Evolutionary conservation across 768 basidiomycete species (phyloP).

Genomic region (Trametopsis cervina): DNA sequence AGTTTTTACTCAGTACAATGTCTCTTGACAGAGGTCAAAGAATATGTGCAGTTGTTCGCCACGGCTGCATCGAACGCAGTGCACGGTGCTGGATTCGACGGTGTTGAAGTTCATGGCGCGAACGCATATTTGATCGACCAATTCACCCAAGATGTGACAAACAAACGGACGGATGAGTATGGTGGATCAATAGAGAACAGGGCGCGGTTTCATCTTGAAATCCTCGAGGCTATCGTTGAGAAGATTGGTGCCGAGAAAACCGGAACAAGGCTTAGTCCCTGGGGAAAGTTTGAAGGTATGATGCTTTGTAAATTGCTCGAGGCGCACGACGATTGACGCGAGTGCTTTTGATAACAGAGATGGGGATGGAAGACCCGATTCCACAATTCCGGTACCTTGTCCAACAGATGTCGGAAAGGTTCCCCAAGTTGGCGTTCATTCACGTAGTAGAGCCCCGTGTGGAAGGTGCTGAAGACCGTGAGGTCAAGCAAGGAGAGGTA

Average conservation of each 20-base stretch:
- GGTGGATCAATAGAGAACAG: conserved; percentile 40
- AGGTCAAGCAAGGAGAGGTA: neutral
- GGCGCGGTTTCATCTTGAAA: neutral
- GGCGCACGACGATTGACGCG: neutral
- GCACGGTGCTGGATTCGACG: neutral
- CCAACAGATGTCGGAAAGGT: neutral
- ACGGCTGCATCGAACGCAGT: conserved; percentile 9
- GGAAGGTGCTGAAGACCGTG: neutral
- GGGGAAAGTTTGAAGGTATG: conserved; percentile 2
- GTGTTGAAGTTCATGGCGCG: conserved; percentile 8
- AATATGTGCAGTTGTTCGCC: conserved; percentile 26
- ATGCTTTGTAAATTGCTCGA: neutral
- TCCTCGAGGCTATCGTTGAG: conserved; percentile 1
- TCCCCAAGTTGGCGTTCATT: neutral
- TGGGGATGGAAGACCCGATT: neutral
- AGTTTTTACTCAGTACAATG: too few relatives aligned
- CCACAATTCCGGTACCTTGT: neutral
- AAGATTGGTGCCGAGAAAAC: neutral
- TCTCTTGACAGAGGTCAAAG: conserved; percentile 23
- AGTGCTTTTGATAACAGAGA: neutral
- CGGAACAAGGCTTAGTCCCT: conserved; percentile 1
- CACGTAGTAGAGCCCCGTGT: neutral
- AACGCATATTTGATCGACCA: conserved; percentile 27
- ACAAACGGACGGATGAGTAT: too few relatives aligned
- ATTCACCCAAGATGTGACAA: conserved; percentile 27